Base-by-base conservation (phyloP, 345 rosid species). In the Salix caprea region DNA sequence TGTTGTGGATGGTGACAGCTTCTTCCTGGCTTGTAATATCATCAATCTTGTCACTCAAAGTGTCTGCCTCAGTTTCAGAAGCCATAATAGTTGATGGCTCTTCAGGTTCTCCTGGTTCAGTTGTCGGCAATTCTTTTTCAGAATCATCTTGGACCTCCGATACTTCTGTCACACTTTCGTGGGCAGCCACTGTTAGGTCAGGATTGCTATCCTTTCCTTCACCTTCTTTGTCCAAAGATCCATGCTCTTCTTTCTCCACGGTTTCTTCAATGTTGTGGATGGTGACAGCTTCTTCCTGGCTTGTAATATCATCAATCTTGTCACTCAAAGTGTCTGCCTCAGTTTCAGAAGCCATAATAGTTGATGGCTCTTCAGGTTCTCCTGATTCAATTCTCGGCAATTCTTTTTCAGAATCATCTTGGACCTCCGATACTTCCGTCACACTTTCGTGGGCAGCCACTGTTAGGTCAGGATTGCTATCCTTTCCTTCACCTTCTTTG, bases 201-300 rank as follows among this genome's bases (percentile, higher is more conserved):
- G 14, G 65, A 60, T 60, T 60, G 2, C 65, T 60, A 2, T 60
- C 30, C 4, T 60, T 60, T 6, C 24, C 14, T 60, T 21, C 24
- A 60, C 42, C 42, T 39, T 4, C 24, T n/a, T 60, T 60, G 2
- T 60, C 11, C 4, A 0, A 39, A 7, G 42, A 7, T 39, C 42
- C 42, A 39, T 7, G 42, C 42, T 39, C 66, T 71, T 73, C 72
- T 36, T 44, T 32, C 61, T 28, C 30, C 6, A 21, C n/a, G 13
- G 42, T 62, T 50, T 76, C 72, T 69, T 79, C 58, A 62, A 34
- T 65, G 67, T 54, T 66, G 39, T 62, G 72, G 44, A 62, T 34
- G 36, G 77, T 67, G 56, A 28, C 76, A 16, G 62, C 60, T 67
- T 61, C 80, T 21, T 15, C 36, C 14, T 18, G 37, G 24, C 46